A percentile compares a stretch with the other conserved stretches of the same genome.
Evolutionary conservation across 2,329 filamentous ascomycete species (phyloP).

Genomic region (Neospermospora avenae): DNA sequence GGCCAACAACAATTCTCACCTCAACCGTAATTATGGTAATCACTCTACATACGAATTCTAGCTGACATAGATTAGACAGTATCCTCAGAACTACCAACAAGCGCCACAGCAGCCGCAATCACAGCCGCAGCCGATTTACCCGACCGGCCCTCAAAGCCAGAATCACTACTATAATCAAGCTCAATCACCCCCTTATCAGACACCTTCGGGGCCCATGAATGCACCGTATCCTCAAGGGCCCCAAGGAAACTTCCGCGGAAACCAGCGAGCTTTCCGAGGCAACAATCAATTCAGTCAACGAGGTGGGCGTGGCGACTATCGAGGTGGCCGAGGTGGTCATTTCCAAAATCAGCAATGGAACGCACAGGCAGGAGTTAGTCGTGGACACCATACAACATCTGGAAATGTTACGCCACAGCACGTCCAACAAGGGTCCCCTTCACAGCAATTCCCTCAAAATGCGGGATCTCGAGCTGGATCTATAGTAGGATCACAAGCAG

Average conservation of each 20-base stretch:
- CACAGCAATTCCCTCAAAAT: constrained; percentile 29
- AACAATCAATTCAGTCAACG: constrained; percentile 53
- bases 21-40: constrained; percentile 46
- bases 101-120: constrained; percentile 47
- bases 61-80: constrained; percentile 51
- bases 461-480: constrained; percentile 17
- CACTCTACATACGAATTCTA: not conserved
- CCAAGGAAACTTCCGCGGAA: constrained; percentile 33
- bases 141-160: constrained; percentile 51
- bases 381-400: constrained; percentile 41
- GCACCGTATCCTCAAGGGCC: constrained; percentile 42
- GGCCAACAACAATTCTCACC: constrained; percentile 41
- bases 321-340: constrained; percentile 53
- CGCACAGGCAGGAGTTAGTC: constrained; percentile 51
- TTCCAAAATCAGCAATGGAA: constrained; percentile 73
- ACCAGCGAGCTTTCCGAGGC: constrained; percentile 59
- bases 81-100: constrained; percentile 58
- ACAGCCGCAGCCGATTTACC: constrained; percentile 53
- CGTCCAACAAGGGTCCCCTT: constrained; percentile 24
- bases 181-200: constrained; percentile 49
- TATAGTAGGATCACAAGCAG: constrained; percentile 11
- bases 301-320: constrained; percentile 39
- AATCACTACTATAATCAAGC: constrained; percentile 47
- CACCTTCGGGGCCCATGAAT: constrained; percentile 52
- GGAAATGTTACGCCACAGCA: constrained; percentile 36